phyloP scores from a whole-genome alignment of 2,329 filamentous ascomycete genomes.

The Scorias spongiosa region DNA sequence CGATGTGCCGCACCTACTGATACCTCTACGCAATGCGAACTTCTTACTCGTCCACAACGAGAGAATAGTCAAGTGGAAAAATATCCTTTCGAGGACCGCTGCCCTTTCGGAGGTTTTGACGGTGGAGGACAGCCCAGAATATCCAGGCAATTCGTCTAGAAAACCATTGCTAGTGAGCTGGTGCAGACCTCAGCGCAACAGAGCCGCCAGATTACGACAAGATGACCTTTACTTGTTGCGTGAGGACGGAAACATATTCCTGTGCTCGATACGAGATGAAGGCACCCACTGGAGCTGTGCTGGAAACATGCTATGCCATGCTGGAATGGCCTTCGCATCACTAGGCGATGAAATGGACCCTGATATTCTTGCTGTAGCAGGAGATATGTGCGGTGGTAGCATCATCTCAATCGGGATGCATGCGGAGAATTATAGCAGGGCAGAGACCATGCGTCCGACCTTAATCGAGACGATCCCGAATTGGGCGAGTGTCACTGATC shows the following conservation, averaged over 20 bases:
- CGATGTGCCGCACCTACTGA: constrained; percentile 21
- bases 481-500: constrained; percentile 40
- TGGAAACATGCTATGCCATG: constrained; percentile 54
- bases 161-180: constrained; percentile 56
- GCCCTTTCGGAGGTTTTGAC: constrained; percentile 4
- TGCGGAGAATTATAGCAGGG: constrained; percentile 36
- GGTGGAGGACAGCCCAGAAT: constrained; percentile 3
- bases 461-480: constrained; percentile 49
- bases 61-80: constrained; percentile 23
- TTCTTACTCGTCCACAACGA: constrained; percentile 26
- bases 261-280: constrained; percentile 22
- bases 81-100: constrained; percentile 26
- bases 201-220: constrained; percentile 43
- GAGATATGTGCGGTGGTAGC: constrained; percentile 57
- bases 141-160: constrained; percentile 12
- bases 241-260: constrained; percentile 70
- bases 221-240: constrained; percentile 77
- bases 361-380: constrained; percentile 68
- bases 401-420: constrained; percentile 11
- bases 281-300: constrained; percentile 38
- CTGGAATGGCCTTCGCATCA: constrained; percentile 69
- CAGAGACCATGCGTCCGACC: constrained; percentile 27
- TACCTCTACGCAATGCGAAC: constrained; percentile 25
- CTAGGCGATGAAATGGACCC: constrained; percentile 44
- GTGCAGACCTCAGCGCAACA: constrained; percentile 59